These are phyloP conservation scores for Botrytis medusae DNA, from an alignment of 2,329 filamentous ascomycete species.

Conservation along the genomic window DNA sequence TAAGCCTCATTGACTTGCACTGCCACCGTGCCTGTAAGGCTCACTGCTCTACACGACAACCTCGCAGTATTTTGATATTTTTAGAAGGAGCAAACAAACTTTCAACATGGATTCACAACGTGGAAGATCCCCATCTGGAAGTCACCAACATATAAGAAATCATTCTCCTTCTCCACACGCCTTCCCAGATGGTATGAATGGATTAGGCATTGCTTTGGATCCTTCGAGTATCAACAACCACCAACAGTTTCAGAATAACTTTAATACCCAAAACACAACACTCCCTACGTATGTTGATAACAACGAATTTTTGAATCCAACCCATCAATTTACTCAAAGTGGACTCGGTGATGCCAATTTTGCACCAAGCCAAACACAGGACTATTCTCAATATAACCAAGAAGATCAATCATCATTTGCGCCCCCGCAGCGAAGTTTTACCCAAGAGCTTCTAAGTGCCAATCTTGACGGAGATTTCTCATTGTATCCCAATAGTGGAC, in stretches of 20 bases:
- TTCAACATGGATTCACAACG: slow-evolving; percentile 54
- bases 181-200: slow-evolving; percentile 49
- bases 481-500: slow-evolving; percentile 58
- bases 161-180: slow-evolving; percentile 61
- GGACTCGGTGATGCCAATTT: slow-evolving; percentile 33
- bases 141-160: slow-evolving; percentile 56
- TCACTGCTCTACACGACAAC: slow-evolving; percentile 19
- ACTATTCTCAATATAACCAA: slow-evolving; percentile 40
- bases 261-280: slow-evolving; percentile 42
- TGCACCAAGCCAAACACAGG: slow-evolving; percentile 31
- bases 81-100: slow-evolving; percentile 42
- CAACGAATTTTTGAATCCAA: slow-evolving; percentile 50
- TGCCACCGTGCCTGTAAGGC: slow-evolving; percentile 25
- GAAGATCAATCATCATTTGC: slow-evolving; percentile 40
- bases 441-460: slow-evolving; percentile 49
- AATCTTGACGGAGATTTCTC: slow-evolving; percentile 62
- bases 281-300: slow-evolving; percentile 40
- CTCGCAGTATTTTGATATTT: slow-evolving; percentile 29
- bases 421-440: slow-evolving; percentile 49
- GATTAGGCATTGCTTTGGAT: slow-evolving; percentile 59
- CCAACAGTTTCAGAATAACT: slow-evolving; percentile 43
- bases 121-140: slow-evolving; percentile 62
- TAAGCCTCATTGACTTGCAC: slow-evolving; percentile 21
- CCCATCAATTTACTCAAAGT: slow-evolving; percentile 36
- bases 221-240: slow-evolving; percentile 35